These are phyloP conservation scores for Tolypocladium cylindrosporum DNA, from an alignment of 2,329 filamentous ascomycete species.

Conservation along the genomic window DNA sequence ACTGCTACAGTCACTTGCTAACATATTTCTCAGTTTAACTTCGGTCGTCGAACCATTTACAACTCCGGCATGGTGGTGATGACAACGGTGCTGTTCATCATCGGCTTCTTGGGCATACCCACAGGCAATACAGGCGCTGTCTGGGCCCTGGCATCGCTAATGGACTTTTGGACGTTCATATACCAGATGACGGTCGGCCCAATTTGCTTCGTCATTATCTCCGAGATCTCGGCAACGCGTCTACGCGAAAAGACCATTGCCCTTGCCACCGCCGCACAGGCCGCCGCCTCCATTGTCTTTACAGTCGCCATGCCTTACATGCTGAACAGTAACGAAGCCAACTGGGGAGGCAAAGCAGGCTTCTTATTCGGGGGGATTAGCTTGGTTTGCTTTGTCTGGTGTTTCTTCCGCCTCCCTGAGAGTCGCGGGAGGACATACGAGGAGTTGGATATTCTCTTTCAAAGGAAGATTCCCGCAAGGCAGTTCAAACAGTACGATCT, in stretches of 20 bases:
- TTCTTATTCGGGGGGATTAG: slow-evolving; percentile 18
- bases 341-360: slow-evolving; percentile 21
- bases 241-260: slow-evolving; percentile 21
- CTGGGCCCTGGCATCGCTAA: slow-evolving; percentile 27
- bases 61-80: slow-evolving; percentile 12
- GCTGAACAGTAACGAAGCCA: slow-evolving; percentile 19
- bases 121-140: slow-evolving; percentile 19
- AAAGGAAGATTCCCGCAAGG: slow-evolving; percentile 7
- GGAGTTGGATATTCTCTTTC: slow-evolving; percentile 20
- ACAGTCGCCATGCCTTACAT: slow-evolving; percentile 19
- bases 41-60: slow-evolving; percentile 31
- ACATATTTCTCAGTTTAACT: slow-evolving; percentile 7
- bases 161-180: slow-evolving; percentile 30
- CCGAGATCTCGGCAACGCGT: slow-evolving; percentile 26
- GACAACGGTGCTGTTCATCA: slow-evolving; percentile 28
- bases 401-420: slow-evolving; percentile 19
- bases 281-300: slow-evolving; percentile 14
- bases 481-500: slow-evolving; percentile 9
- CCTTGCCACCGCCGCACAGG: slow-evolving; percentile 16
- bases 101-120: slow-evolving; percentile 28
- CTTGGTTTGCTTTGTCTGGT: slow-evolving; percentile 12
- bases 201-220: slow-evolving; percentile 30
- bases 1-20: not conserved
- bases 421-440: slow-evolving; percentile 18
- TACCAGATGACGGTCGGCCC: slow-evolving; percentile 32